phyloP scores from a whole-genome alignment of 805 yeast genomes.

The Candida vaughaniae region DNA sequence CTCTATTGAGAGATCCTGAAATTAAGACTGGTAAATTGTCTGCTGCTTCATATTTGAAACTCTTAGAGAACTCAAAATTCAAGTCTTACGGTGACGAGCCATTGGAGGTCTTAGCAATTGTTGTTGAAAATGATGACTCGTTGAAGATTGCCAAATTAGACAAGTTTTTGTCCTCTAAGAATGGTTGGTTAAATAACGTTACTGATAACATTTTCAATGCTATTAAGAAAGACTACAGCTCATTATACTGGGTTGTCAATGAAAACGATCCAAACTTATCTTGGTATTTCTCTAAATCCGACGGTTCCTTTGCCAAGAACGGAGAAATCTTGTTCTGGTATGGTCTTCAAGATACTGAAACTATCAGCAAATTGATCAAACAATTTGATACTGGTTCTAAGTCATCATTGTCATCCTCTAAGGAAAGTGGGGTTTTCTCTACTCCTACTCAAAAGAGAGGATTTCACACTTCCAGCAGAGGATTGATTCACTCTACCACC shows the following conservation, averaged over 20 bases:
- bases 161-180: conserved; percentile 80
- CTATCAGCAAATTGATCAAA: conserved; percentile 59
- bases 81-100: conserved; percentile 94
- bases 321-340: conserved; percentile 95
- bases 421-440: conserved; percentile 48
- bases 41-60: conserved; percentile 78
- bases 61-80: conserved; percentile 60
- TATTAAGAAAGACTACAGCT: conserved; percentile 66
- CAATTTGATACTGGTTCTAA: conserved; percentile 40
- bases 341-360: conserved; percentile 67
- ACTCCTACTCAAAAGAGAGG: conserved; percentile 51
- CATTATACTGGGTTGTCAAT: conserved; percentile 83
- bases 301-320: conserved; percentile 87
- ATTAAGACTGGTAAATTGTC: conserved; percentile 67
- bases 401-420: conserved; percentile 35
- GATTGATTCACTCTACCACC: conserved; percentile 17
- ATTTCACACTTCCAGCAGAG: conserved; percentile 45
- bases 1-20: conserved; percentile 74
- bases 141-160: conserved; percentile 64
- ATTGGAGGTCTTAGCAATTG: conserved; percentile 88
- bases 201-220: conserved; percentile 91
- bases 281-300: conserved; percentile 91
- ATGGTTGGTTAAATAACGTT: conserved; percentile 97
- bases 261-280: conserved; percentile 89
- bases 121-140: conserved; percentile 43